These are phyloP conservation scores for Neurospora cerealis DNA, from an alignment of 495 filamentous ascomycete species.

Conservation along the genomic window DNA sequence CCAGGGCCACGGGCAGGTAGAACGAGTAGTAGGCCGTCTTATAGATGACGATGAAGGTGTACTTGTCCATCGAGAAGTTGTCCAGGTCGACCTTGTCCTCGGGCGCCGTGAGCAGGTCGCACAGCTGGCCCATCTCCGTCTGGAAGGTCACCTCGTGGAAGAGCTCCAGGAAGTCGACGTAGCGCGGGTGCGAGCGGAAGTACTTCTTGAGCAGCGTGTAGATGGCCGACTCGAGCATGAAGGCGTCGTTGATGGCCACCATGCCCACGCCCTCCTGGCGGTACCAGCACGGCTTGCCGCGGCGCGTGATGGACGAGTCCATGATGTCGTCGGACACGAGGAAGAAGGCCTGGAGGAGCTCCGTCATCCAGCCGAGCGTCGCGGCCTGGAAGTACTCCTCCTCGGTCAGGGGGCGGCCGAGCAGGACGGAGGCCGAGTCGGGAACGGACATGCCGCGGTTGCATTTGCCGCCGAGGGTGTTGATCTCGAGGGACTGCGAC, in stretches of 20 bases:
- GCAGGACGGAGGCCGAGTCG: conserved; percentile 75
- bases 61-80: conserved; percentile 92
- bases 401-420: conserved; percentile 56
- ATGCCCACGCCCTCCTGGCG: conserved; percentile 74
- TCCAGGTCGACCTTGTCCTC: conserved; percentile 83
- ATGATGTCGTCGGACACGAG: conserved; percentile 98
- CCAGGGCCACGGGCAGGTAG: conserved; percentile 93
- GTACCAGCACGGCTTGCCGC: conserved; percentile 94
- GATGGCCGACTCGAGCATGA: conserved; percentile 87
- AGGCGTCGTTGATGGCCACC: conserved; percentile 96
- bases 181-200: conserved; percentile 75
- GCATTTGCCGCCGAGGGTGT: conserved; percentile 89
- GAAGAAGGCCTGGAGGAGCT: conserved; percentile 97
- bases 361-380: conserved; percentile 90
- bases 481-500: conserved; percentile 64
- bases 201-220: conserved; percentile 87
- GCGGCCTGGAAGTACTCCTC: conserved; percentile 79
- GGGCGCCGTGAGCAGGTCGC: conserved; percentile 90
- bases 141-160: conserved; percentile 92
- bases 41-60: conserved; percentile 97
- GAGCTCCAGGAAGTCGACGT: conserved; percentile 83
- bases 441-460: conserved; percentile 98
- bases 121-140: conserved; percentile 89
- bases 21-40: conserved; percentile 99
- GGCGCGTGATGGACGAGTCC: conserved; percentile 87